Conservation (phyloP, 2,329 filamentous ascomycete genomes). For the Coniochaeta sp. region DNA sequence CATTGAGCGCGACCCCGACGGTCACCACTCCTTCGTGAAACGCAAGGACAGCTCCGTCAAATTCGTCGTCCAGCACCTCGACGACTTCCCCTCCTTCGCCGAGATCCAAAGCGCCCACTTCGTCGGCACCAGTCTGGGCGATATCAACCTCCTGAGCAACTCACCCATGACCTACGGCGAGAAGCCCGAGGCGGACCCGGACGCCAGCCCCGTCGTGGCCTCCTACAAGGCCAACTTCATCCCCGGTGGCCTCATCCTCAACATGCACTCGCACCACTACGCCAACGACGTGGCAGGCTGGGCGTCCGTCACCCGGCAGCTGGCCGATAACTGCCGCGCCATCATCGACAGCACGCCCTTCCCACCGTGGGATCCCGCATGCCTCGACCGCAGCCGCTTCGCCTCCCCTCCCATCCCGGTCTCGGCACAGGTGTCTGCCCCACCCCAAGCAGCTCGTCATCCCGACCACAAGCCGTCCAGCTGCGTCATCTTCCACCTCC, state of each 20-base stretch:
- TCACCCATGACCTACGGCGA: constrained; percentile 30
- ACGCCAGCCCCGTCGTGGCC: constrained; percentile 23
- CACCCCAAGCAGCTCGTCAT: constrained; percentile 19
- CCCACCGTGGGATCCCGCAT: constrained; percentile 27
- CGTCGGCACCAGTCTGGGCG: constrained; percentile 21
- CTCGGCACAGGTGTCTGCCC: constrained; percentile 22
- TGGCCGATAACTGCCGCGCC: constrained; percentile 35
- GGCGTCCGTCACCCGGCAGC: constrained; percentile 27
- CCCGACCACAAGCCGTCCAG: constrained; percentile 16
- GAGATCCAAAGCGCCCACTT: constrained; percentile 30
- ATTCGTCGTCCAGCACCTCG: constrained; percentile 30
- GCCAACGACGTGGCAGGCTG: constrained; percentile 35
- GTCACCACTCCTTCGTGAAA: constrained; percentile 2
- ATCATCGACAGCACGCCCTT: constrained; percentile 19
- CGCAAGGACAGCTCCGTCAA: constrained; percentile 11
- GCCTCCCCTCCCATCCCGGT: constrained; percentile 19
- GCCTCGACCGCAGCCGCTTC: constrained; percentile 27
- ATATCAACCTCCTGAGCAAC: constrained; percentile 26
- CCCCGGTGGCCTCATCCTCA: constrained; percentile 31
- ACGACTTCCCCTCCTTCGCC: constrained; percentile 28
- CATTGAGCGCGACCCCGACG: constrained; percentile 27
- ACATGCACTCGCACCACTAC: constrained; percentile 35
- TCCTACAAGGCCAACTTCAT: constrained; percentile 35
- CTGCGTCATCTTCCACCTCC: constrained; percentile 32
- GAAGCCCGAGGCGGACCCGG: constrained; percentile 28